Base-by-base conservation (phyloP, 768 basidiomycete species). In the Cantharellus cinnabarinus region DNA sequence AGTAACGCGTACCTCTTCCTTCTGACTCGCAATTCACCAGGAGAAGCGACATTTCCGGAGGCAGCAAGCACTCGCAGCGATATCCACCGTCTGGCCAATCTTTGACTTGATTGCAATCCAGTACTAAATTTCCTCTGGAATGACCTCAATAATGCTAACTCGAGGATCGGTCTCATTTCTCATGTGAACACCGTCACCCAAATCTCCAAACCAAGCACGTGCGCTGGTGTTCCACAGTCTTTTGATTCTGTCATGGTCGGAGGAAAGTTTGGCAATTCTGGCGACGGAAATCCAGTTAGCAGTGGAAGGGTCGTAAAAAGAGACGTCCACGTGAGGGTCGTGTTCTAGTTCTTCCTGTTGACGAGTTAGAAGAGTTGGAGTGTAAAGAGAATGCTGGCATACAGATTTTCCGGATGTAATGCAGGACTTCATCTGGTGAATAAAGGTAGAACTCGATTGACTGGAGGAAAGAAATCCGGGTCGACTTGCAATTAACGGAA, bases 221-320 rank as follows among this genome's bases (percentile, higher is more conserved):
- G 78, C 73, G 2, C 83, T 86, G 20, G 54, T 29, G 53, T 52
- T 53, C 41, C 54, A 4, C 5, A 48, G 54, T 54, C 4, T 56
- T 57, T 55, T n/a, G 60, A 72, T 35, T 10, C 44, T 10, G 44
- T 10, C 29, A 29, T 10, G 52, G 14, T 7, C 35, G 10, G 7
- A 37, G 35, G 35, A 37, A 7, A 37, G 35, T 7, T 7, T 14
- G 7, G 14, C 52, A 7, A 38, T 79, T 42, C 89, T 88, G 41
- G 81, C 77, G 64, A 82, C 82, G 4, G 84, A 83, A 2, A 80
- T 87, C 89, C 89, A 91, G 60, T 77, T 77, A 0, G 85, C 89
- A 4, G 80, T 77, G 10, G 72, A 71, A 7, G 75, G 73, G 63
- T 89, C 81, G 66, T 77, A 79, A 69, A 87, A 89, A 61, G 79